Evolutionary conservation across 257 asterid genomes (phyloP).

Genomic region (Fraxinus pennsylvanica): DNA sequence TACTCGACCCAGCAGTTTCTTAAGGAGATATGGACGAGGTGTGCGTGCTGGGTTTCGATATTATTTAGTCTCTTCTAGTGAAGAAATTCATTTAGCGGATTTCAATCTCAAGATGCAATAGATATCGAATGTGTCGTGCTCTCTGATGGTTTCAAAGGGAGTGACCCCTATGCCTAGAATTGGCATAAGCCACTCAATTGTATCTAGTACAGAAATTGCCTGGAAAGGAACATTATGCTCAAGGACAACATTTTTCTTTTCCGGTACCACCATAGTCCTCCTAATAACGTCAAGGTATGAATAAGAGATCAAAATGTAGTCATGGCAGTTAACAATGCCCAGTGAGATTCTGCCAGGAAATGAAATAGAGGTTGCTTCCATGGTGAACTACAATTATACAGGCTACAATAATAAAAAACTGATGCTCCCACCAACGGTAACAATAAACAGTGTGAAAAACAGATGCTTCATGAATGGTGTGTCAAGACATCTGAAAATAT

Average conservation of each 20-base stretch:
- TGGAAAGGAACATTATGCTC: conserved; percentile 91
- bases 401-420: background rate
- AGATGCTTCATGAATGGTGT: conserved; percentile 4
- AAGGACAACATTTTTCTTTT: conserved; percentile 85
- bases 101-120: background rate
- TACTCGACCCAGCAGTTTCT: background rate
- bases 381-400: conserved; percentile 16
- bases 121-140: background rate
- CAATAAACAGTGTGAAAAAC: background rate
- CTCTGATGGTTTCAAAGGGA: background rate
- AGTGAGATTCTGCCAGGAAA: conserved; percentile 9
- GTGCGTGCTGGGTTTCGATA: background rate
- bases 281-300: conserved; percentile 96
- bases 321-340: conserved; percentile 25
- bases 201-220: conserved; percentile 47
- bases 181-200: background rate
- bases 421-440: background rate
- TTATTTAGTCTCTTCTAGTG: background rate
- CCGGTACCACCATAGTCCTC: conserved; percentile 87
- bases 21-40: conserved; percentile 13
- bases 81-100: background rate
- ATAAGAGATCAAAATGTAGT: conserved; percentile 35
- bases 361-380: background rate
- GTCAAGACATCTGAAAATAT: conserved; percentile 6
- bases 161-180: background rate